Conservation (phyloP, 2,329 filamentous ascomycete species). For the Neoarthrinium moseri region DNA sequence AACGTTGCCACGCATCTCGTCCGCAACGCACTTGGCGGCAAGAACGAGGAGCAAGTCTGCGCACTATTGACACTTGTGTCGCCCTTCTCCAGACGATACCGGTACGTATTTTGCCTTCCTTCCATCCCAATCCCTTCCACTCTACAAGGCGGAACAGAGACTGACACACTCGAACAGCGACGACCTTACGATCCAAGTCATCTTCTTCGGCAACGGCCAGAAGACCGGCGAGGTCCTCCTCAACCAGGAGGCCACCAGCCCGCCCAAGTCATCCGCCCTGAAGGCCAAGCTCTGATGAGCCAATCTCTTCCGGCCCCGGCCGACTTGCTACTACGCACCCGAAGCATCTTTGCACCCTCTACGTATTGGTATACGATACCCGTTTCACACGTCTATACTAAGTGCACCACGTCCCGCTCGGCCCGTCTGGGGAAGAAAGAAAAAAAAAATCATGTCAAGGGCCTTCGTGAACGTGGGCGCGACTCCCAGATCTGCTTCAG, state of each 20-base stretch:
- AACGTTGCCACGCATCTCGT: constrained; percentile 96
- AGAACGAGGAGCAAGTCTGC: constrained; percentile 89
- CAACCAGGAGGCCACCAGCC: constrained; percentile 83
- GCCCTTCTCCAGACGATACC: constrained; percentile 87
- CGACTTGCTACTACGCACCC: no score
- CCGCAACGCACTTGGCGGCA: constrained; percentile 90
- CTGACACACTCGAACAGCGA: constrained; percentile 55
- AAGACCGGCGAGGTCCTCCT: constrained; percentile 76
- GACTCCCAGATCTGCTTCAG: no score
- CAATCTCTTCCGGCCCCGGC: no score
- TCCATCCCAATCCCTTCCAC: neutral
- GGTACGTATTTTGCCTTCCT: constrained; percentile 50
- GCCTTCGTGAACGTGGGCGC: no score
- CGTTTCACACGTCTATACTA: no score
- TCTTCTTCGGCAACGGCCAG: constrained; percentile 88
- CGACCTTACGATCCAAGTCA: constrained; percentile 94
- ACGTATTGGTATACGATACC: no score
- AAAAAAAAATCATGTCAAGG: no score
- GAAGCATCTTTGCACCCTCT: no score
- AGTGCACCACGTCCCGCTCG: no score
- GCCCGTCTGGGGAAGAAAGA: no score
- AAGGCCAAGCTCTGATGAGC: constrained; percentile 36
- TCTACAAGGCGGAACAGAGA: neutral
- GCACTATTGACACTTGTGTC: constrained; percentile 87
- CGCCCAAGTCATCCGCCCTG: constrained; percentile 30